Evolutionary conservation across 106 monocot genomes (phyloP).

Genomic region (Triglochin maritima): DNA sequence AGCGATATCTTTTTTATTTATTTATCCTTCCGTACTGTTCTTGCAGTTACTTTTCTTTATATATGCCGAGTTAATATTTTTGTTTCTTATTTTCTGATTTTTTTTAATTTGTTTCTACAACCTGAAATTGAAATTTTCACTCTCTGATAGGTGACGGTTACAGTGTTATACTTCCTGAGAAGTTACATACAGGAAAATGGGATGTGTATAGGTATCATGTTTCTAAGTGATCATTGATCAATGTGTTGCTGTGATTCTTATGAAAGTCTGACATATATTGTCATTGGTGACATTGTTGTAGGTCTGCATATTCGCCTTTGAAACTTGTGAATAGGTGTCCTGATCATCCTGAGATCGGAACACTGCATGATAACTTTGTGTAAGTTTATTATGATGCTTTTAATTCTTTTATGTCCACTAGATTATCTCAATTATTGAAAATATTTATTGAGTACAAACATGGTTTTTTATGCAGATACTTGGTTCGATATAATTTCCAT

Average conservation of each 20-base stretch:
- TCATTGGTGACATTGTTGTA: constrained; percentile 10
- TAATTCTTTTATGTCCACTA: too few relatives aligned
- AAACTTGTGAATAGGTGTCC: constrained; percentile 46
- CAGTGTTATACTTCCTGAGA: constrained; percentile 30
- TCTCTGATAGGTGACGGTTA: constrained; percentile 14
- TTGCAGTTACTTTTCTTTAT: too few relatives aligned
- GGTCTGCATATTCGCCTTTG: constrained; percentile 74
- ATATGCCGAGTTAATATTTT: too few relatives aligned
- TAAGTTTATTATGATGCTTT: constrained; percentile 23
- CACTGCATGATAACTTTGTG: constrained; percentile 96
- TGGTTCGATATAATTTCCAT: too few relatives aligned
- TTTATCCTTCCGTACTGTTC: too few relatives aligned
- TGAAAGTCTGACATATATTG: not conserved
- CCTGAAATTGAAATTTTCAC: not conserved
- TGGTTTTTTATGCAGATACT: too few relatives aligned
- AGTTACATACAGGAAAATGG: constrained; percentile 48
- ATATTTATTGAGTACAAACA: too few relatives aligned
- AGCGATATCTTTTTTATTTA: too few relatives aligned
- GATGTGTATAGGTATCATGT: constrained; percentile 76
- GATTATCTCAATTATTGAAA: too few relatives aligned
- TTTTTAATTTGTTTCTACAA: too few relatives aligned
- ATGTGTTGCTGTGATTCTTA: not conserved
- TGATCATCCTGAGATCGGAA: constrained; percentile 62
- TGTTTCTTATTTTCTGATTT: too few relatives aligned
- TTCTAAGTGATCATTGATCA: not conserved